phyloP scores from a whole-genome alignment of 495 filamentous ascomycete genomes.

The Evernia prunastri region DNA sequence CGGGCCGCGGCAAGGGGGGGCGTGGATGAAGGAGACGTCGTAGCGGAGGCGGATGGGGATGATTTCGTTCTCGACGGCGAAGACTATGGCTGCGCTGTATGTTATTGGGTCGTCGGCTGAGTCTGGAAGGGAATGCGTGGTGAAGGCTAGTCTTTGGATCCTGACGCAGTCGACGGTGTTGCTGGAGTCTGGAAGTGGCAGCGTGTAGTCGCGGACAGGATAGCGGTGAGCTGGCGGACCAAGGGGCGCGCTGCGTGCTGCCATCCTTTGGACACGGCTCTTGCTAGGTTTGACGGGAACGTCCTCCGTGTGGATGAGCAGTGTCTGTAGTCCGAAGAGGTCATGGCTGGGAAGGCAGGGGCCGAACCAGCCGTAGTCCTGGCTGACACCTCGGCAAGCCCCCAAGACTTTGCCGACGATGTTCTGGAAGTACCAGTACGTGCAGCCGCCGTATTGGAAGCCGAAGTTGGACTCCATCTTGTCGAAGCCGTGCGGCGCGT shows the following conservation, averaged over 20 bases:
- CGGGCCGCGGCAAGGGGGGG: slow-evolving; percentile 63
- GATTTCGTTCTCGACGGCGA: slow-evolving; percentile 57
- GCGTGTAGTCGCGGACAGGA: slow-evolving; percentile 55
- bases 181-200: slow-evolving; percentile 45
- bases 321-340: slow-evolving; percentile 55
- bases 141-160: slow-evolving; percentile 57
- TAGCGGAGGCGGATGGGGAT: slow-evolving; percentile 57
- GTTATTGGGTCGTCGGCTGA: slow-evolving; percentile 32
- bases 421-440: slow-evolving; percentile 62
- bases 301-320: slow-evolving; percentile 49
- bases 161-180: slow-evolving; percentile 55
- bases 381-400: slow-evolving; percentile 33
- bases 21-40: slow-evolving; percentile 59
- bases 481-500: slow-evolving; percentile 53
- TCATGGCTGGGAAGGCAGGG: slow-evolving; percentile 57
- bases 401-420: slow-evolving; percentile 61
- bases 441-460: slow-evolving; percentile 63
- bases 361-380: slow-evolving; percentile 53
- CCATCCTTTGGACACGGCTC: slow-evolving; percentile 52
- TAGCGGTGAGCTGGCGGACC: slow-evolving; percentile 51
- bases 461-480: slow-evolving; percentile 57
- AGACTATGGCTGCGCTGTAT: slow-evolving; percentile 60
- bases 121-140: slow-evolving; percentile 5
- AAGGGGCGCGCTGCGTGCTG: slow-evolving; percentile 55
- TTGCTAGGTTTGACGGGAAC: slow-evolving; percentile 25